phyloP scores from a whole-genome alignment of 768 basidiomycete species.

The Leccinum arenicola region DNA sequence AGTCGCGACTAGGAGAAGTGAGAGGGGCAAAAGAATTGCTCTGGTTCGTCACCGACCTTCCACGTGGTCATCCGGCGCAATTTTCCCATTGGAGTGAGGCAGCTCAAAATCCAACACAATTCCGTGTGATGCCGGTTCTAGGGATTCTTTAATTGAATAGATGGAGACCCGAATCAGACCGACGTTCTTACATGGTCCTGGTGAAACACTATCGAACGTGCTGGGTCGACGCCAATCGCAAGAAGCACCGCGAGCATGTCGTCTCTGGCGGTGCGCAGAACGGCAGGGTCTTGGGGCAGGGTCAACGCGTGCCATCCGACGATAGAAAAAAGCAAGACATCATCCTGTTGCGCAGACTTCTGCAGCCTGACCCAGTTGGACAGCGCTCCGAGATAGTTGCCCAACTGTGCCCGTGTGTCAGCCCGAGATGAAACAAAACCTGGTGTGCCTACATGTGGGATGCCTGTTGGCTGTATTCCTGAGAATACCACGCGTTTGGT shows the following conservation, averaged over 20 bases:
- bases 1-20: conserved; percentile 58
- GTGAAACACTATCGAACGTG: conserved; percentile 72
- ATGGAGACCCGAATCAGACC: neutral
- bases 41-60: conserved; percentile 58
- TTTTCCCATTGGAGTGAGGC: conserved; percentile 78
- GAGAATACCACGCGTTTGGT: conserved; percentile 62
- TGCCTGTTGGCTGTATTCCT: conserved; percentile 92
- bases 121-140: conserved; percentile 86
- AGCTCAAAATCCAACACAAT: conserved; percentile 86
- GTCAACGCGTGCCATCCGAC: conserved; percentile 96
- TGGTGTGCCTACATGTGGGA: conserved; percentile 67
- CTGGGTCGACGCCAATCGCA: conserved; percentile 81
- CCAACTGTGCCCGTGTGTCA: conserved; percentile 52
- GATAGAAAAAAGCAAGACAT: conserved; percentile 77
- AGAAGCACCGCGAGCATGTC: conserved; percentile 83
- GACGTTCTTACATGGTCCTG: conserved; percentile 73
- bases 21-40: neutral
- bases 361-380: conserved; percentile 88
- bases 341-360: conserved; percentile 50
- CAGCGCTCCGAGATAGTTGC: conserved; percentile 90
- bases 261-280: conserved; percentile 57
- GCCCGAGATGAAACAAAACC: neutral
- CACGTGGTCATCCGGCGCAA: conserved; percentile 93
- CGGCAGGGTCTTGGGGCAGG: conserved; percentile 77
- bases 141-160: neutral